Conservation (phyloP, 345 rosid species). For the Melastoma malabathricum region DNA sequence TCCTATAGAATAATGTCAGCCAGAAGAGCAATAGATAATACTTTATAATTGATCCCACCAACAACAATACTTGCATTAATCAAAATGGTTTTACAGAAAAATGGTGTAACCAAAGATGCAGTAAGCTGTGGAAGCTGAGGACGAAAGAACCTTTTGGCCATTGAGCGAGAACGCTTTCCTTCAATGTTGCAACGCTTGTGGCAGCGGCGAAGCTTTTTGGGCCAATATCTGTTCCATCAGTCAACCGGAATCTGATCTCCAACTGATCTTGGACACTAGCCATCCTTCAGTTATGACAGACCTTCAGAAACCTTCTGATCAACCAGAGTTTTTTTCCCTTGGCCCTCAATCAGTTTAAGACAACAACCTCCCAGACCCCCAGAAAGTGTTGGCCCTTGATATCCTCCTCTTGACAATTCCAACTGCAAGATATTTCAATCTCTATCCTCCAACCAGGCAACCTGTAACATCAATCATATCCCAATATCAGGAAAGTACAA, state of each 20-base stretch:
- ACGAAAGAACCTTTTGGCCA: constrained; percentile 76
- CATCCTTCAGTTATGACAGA: constrained; percentile 22
- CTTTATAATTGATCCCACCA: no score
- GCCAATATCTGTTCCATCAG: constrained; percentile 90
- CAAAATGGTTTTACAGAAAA: neutral
- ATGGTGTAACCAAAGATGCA: neutral
- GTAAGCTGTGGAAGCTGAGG: neutral
- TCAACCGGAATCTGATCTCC: constrained; percentile 86
- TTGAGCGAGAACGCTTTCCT: constrained; percentile 80
- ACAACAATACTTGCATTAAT: neutral
- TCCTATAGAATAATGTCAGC: no score
- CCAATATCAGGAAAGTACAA: no score
- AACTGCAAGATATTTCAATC: no score
- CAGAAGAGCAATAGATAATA: no score
- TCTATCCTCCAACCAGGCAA: no score
- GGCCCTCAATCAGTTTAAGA: no score
- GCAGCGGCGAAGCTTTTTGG: constrained; percentile 78
- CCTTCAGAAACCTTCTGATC: constrained; percentile 2
- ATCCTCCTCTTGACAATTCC: no score
- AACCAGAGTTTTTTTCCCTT: no score
- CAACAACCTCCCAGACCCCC: no score
- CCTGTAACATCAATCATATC: no score
- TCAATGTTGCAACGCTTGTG: constrained; percentile 71
- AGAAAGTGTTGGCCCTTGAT: no score
- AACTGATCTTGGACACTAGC: constrained; percentile 66